Evolutionary conservation across 768 basidiomycete genomes (phyloP), one percentile per base, ranked within the genome.

Genomic region (Macrolepiota albuminosa): DNA sequence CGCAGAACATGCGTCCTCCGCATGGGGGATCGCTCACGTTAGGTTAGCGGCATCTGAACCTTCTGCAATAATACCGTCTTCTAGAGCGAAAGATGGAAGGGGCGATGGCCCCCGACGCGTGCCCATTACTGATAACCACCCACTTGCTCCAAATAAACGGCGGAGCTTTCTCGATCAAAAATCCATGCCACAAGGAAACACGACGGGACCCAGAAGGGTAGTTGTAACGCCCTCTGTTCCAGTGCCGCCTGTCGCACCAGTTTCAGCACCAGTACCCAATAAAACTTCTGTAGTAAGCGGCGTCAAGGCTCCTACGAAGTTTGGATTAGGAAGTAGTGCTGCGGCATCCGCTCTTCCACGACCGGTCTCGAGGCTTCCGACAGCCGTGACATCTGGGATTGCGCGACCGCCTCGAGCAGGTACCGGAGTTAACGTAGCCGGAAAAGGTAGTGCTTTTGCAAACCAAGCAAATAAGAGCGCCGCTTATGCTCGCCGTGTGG

Each of bases 81-180:
- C 29, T 18, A 54, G 54, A n/a, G 48, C 40, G 18, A 47, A 34
- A 42, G 50, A 51, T 57, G 63, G 47, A 47, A 67, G 61, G 33
- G 62, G 54, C 14, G 62, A 64, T 53, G 77, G 77, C 16, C 75
- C 78, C 42, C 71, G 75, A 56, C 73, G 80, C 33, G 69, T 79
- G 56, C 68, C 70, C 9, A 64, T 72, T 40, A 47, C 59, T 48
- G 64, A 67, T 14, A 54, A 40, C 36, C 59, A 63, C 21, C 36
- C 56, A 37, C 61, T 47, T 29, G 2, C 36, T 33, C 33, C 29
- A 36, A 59, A 24, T 18, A 58, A 33, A 21, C 51, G 43, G 43
- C 52, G 56, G 14, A 58, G 21, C 13, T 33, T 40, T 37, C 33
- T 48, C n/a, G 61, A 54, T 3, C 56, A 56, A n/a, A 60, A 50